Percentiles rank a stretch among this genome's conserved stretches.
phyloP scores from a whole-genome alignment of 179 eudicot genomes.

The Pouteria campechiana region DNA sequence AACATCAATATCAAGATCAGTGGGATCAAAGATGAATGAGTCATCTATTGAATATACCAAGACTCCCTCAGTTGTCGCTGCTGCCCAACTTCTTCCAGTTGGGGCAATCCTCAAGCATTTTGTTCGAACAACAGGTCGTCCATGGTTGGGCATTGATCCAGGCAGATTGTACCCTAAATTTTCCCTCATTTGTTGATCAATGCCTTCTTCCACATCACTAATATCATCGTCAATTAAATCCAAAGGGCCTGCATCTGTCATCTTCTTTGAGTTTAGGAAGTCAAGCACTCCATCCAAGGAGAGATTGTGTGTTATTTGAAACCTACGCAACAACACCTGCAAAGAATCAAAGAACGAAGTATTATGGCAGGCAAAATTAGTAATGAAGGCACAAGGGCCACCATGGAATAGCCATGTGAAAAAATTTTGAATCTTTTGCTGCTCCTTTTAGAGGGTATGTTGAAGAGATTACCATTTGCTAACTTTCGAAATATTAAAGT shows the following conservation, averaged over 20 bases:
- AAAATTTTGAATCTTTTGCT: too few relatives aligned
- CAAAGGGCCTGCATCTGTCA: conserved; percentile 95
- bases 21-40: conserved; percentile 88
- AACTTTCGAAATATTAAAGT: too few relatives aligned
- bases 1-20: conserved; percentile 92
- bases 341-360: conserved; percentile 8
- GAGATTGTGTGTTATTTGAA: conserved; percentile 83
- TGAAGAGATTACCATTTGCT: too few relatives aligned
- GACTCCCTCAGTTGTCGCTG: conserved; percentile 98
- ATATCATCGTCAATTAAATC: conserved; percentile 75
- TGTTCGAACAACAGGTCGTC: conserved; percentile 80
- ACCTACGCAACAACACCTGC: conserved; percentile 83
- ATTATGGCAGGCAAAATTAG: too few relatives aligned
- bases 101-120: conserved; percentile 86
- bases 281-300: conserved; percentile 96
- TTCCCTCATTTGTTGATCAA: conserved; percentile 59
- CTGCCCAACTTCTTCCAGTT: conserved; percentile 89
- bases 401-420: too few relatives aligned
- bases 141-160: conserved; percentile 71
- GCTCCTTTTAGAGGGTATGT: too few relatives aligned
- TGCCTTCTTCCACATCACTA: conserved; percentile 79
- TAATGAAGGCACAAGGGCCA: too few relatives aligned
- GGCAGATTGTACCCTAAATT: conserved; percentile 60
- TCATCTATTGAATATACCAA: conserved; percentile 84
- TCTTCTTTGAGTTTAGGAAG: conserved; percentile 78